Percentiles rank a stretch among this genome's conserved stretches.
Evolutionary conservation across 345 rosid species (phyloP).

Genomic region (Salix exigua): DNA sequence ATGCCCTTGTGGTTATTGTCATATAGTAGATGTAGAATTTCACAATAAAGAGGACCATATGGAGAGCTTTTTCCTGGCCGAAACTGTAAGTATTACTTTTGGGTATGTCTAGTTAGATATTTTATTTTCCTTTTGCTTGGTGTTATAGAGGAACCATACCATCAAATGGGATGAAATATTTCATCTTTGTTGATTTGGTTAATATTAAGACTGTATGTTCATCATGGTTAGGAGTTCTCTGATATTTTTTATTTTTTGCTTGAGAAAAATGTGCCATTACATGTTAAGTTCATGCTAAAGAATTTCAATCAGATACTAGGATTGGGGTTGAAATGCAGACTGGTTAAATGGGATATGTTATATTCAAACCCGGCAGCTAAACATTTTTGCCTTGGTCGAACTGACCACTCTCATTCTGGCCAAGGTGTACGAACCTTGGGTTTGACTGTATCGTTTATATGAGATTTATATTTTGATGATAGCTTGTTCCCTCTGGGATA

Average conservation of each 20-base stretch:
- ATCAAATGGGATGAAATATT: constrained; percentile 1
- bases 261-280: not conserved
- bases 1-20: constrained; percentile 97
- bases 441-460: no score
- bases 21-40: constrained; percentile 84
- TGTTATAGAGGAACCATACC: not conserved
- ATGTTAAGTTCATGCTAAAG: not conserved
- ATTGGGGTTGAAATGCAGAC: not conserved
- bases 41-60: constrained; percentile 89
- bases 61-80: constrained; percentile 99
- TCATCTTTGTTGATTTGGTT: not conserved
- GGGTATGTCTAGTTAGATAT: not conserved
- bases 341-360: no score
- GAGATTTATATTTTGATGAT: no score
- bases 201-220: no score
- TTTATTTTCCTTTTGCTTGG: not conserved
- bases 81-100: constrained; percentile 64
- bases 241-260: no score
- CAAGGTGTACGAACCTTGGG: no score
- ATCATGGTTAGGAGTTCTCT: no score
- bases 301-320: not conserved
- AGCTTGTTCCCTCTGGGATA: no score
- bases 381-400: no score
- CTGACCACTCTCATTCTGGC: no score
- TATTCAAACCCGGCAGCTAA: no score